These are phyloP conservation scores for Xylariaceae sp. DNA, from an alignment of 2,329 filamentous ascomycete species.

Conservation along the genomic window DNA sequence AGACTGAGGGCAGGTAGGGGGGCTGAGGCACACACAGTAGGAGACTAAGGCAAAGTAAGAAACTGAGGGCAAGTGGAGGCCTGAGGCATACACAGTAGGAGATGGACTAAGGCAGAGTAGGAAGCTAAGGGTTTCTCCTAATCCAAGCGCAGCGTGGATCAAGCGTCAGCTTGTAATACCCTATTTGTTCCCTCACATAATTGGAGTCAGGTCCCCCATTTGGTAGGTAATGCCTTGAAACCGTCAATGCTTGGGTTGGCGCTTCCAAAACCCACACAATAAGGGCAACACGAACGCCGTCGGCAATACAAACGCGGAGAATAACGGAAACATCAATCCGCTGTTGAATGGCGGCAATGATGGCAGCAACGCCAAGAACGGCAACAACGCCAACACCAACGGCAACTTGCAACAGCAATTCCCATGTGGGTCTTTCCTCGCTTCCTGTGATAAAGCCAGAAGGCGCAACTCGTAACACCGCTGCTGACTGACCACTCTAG, in stretches of 20 bases:
- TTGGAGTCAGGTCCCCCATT: no score
- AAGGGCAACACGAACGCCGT: constrained; percentile 3
- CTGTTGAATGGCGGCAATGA: constrained; percentile 1
- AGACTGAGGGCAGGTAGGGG: no score
- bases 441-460: background rate
- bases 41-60: no score
- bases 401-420: constrained; percentile 19
- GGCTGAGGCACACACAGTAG: no score
- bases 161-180: no score
- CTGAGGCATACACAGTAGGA: no score
- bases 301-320: constrained; percentile 1
- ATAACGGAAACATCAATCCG: constrained; percentile 1
- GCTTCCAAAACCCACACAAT: constrained; percentile 11
- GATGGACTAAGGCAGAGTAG: no score
- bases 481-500: constrained; percentile 5
- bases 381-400: constrained; percentile 3
- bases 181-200: no score
- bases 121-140: no score
- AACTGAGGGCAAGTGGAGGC: no score
- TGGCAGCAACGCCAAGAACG: constrained; percentile 10
- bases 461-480: background rate
- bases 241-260: constrained; percentile 12
- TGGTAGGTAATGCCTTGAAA: constrained; percentile 12
- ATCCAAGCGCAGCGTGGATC: no score
- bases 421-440: constrained; percentile 2